Percentiles rank a stretch among this genome's conserved stretches.
Conservation (phyloP, 2,329 filamentous ascomycete genomes). For the Trichoderma sp. region DNA sequence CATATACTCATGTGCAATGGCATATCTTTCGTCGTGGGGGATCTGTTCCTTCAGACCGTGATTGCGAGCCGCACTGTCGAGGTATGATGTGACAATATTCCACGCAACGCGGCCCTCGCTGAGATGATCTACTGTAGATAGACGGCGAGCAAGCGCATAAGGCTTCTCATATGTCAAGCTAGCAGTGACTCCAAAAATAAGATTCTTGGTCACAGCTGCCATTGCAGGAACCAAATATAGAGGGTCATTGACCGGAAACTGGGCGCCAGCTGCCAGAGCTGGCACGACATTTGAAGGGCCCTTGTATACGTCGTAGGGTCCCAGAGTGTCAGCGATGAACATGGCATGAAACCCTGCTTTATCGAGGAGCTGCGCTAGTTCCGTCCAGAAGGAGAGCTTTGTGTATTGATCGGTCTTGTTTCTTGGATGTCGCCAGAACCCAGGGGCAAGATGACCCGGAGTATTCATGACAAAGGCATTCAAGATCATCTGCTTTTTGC, state of each 20-base stretch:
- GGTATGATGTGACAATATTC: slow-evolving; percentile 59
- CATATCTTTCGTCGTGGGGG: slow-evolving; percentile 19
- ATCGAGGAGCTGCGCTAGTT: slow-evolving; percentile 62
- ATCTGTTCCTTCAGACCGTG: slow-evolving; percentile 16
- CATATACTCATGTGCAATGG: slow-evolving; percentile 18
- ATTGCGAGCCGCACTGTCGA: slow-evolving; percentile 16
- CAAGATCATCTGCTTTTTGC: slow-evolving; percentile 19
- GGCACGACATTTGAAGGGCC: slow-evolving; percentile 53
- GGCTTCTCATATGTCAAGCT: slow-evolving; percentile 63
- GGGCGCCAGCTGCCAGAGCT: slow-evolving; percentile 57
- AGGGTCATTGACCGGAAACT: slow-evolving; percentile 65
- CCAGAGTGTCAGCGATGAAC: slow-evolving; percentile 65
- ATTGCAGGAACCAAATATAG: slow-evolving; percentile 60
- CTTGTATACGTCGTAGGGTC: slow-evolving; percentile 62
- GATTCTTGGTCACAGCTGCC: slow-evolving; percentile 64
- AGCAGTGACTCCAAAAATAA: slow-evolving; percentile 61
- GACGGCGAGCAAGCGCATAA: slow-evolving; percentile 60
- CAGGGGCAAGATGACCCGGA: slow-evolving; percentile 12
- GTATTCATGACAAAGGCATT: slow-evolving; percentile 20
- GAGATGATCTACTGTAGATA: slow-evolving; percentile 62
- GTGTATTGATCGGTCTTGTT: slow-evolving; percentile 54
- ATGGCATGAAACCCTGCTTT: slow-evolving; percentile 62
- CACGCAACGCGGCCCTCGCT: slow-evolving; percentile 61
- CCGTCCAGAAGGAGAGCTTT: slow-evolving; percentile 61
- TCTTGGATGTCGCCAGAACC: slow-evolving; percentile 11